These are phyloP conservation scores for Talaromyces sp. DNA, from an alignment of 2,329 filamentous ascomycete genomes.

Conservation along the genomic window DNA sequence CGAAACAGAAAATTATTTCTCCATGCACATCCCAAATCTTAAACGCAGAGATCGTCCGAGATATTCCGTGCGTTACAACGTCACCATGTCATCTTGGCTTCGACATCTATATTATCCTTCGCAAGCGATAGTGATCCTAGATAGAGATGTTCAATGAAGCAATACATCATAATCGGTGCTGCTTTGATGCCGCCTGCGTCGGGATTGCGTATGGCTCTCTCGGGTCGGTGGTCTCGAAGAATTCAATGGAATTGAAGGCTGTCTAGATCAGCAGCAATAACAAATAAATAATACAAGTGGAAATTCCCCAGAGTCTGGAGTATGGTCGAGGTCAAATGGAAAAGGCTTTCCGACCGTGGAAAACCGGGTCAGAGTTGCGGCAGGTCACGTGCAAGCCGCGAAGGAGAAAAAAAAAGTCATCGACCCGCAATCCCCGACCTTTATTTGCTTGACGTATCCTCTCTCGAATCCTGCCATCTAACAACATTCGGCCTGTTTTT, in stretches of 20 bases:
- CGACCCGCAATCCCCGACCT: neutral
- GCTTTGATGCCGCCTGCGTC: neutral
- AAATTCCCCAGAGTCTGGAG: neutral
- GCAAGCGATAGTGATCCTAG: neutral
- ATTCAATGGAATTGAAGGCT: neutral
- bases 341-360: conserved; percentile 1
- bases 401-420: conserved; percentile 6
- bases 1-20: neutral
- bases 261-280: neutral
- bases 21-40: neutral
- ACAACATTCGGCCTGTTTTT: neutral
- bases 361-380: conserved; percentile 1
- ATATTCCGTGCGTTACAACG: neutral
- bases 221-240: neutral
- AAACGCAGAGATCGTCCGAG: neutral
- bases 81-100: neutral
- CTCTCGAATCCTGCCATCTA: neutral
- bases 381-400: neutral
- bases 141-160: too few species aligned
- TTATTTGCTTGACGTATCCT: neutral
- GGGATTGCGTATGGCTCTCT: neutral
- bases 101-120: neutral
- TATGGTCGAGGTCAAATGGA: neutral
- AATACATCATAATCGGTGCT: neutral
- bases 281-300: neutral